Evolutionary conservation across 2,329 filamentous ascomycete genomes (phyloP), one percentile per base, ranked within the genome.

Genomic region (Neonectria ditissima): DNA sequence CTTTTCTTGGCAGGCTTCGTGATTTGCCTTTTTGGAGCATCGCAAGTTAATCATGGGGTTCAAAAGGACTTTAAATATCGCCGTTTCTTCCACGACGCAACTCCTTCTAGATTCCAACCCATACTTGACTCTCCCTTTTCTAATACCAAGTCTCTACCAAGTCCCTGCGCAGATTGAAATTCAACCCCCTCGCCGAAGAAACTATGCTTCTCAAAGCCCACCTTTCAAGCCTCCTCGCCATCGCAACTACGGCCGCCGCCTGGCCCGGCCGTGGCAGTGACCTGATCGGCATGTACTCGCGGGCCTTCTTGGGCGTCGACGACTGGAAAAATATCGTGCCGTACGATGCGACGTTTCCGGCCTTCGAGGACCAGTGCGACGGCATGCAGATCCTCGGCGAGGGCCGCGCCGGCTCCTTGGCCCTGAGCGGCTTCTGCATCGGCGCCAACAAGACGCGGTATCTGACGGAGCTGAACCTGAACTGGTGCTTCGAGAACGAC

Each of bases 401-500:
- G 37, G 37, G 37, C n/a, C 37, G 37, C 37, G 16, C 8, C 37
- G 37, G 37, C 37, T 18, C 16, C 16, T 11, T 41, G 37, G 37
- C 37, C 8, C 9, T 41, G 37, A 41, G 37, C n/a, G 37, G 37
- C 37, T 41, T 41, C 18, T 56, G 54, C 30, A 26, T 47, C 5
- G 54, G 18, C 18, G 32, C 22, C 24, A 39, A 41, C 20, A 37
- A 37, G 30, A 39, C 32, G 44, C 55, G 47, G 16, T 59, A 26
- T 18, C 55, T 51, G 47, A 32, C 39, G 2, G 47, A 59, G 47
- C 26, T 44, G 44, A 37, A 57, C 14, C 44, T 57, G 44, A 57
- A 57, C 32, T 48, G 39, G 45, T 57, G 45, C 13, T 48, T 51
- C 10, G 32, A 14, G 22, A 57, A 48, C 13, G 7, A 11, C 10